Evolutionary conservation across 2,329 filamentous ascomycete species (phyloP).

Genomic region (Drechslerella coelobrocha): DNA sequence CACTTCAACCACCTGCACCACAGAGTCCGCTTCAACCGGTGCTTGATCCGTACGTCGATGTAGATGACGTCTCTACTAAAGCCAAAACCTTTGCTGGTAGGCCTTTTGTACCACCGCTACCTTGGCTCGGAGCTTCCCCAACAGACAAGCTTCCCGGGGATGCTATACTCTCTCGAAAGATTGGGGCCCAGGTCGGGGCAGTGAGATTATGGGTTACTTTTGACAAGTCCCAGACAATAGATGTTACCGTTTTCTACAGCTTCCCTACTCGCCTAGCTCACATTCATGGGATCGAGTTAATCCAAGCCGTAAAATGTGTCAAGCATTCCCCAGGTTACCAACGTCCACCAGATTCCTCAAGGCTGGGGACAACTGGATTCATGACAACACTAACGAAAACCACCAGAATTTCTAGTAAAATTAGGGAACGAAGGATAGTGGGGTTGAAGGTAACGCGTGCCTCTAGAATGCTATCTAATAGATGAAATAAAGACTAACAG

Average conservation of each 20-base stretch:
- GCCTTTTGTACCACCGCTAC: constrained; percentile 42
- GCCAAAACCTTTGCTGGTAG: constrained; percentile 36
- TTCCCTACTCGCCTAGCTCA: constrained; percentile 42
- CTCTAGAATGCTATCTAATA: too few relatives aligned
- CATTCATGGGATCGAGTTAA: constrained; percentile 47
- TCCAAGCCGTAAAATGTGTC: constrained; percentile 11
- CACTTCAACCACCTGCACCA: constrained; percentile 22
- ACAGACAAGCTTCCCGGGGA: constrained; percentile 36
- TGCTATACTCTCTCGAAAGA: constrained; percentile 33
- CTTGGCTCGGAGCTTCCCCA: constrained; percentile 41
- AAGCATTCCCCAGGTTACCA: not conserved
- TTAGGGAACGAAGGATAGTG: constrained; percentile 35
- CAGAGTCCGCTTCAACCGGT: constrained; percentile 30
- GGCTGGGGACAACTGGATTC: constrained; percentile 40
- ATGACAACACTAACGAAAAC: constrained; percentile 45
- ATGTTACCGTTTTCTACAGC: constrained; percentile 44
- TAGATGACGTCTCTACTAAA: constrained; percentile 22
- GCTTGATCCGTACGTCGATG: constrained; percentile 30
- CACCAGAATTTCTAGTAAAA: constrained; percentile 12
- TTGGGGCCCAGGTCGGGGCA: constrained; percentile 38
- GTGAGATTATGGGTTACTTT: constrained; percentile 28
- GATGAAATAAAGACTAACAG: not conserved
- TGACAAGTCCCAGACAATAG: constrained; percentile 21
- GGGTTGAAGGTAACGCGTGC: constrained; percentile 32
- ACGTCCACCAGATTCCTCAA: constrained; percentile 13